A percentile compares a stretch with the other conserved stretches of the same genome.
Evolutionary conservation across 2,329 filamentous ascomycete species (phyloP).

Genomic region (Neonectria coccinea): DNA sequence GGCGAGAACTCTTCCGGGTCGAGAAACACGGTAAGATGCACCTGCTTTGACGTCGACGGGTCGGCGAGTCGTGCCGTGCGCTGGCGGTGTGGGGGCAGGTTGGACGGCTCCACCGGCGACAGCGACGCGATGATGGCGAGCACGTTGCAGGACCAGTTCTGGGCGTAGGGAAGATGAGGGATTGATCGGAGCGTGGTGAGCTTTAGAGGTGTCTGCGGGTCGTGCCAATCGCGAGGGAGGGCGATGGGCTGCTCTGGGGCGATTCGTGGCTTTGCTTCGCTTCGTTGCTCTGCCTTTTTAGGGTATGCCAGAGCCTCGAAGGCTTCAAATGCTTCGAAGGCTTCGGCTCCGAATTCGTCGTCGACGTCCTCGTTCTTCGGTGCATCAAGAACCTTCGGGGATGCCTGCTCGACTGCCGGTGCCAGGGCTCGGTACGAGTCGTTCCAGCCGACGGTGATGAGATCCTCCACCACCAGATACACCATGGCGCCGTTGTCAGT

Average conservation of each 20-base stretch:
- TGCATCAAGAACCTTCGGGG: not conserved
- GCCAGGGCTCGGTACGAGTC: conserved; percentile 49
- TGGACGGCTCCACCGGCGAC: conserved; percentile 61
- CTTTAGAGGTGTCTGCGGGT: conserved; percentile 59
- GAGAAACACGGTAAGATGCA: conserved; percentile 66
- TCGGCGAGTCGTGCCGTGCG: conserved; percentile 64
- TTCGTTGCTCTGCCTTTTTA: conserved; percentile 30
- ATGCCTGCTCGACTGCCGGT: not conserved
- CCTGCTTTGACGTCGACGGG: conserved; percentile 63
- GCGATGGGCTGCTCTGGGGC: conserved; percentile 46
- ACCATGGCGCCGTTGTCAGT: conserved; percentile 48
- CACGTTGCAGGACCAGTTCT: conserved; percentile 69
- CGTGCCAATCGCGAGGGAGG: conserved; percentile 56
- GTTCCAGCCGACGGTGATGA: conserved; percentile 62
- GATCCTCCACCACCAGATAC: conserved; percentile 59
- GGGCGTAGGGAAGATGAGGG: conserved; percentile 65
- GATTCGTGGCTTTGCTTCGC: conserved; percentile 12
- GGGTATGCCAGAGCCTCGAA: conserved; percentile 53
- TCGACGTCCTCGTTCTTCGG: conserved; percentile 6
- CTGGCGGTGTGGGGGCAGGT: conserved; percentile 63
- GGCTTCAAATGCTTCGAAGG: conserved; percentile 52
- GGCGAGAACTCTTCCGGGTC: conserved; percentile 63
- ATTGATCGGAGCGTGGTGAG: conserved; percentile 64
- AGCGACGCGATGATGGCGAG: conserved; percentile 63
- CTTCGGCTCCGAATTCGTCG: conserved; percentile 38